Conservation (phyloP, 2,329 filamentous ascomycete genomes). For the Colletotrichum sansevieriae region DNA sequence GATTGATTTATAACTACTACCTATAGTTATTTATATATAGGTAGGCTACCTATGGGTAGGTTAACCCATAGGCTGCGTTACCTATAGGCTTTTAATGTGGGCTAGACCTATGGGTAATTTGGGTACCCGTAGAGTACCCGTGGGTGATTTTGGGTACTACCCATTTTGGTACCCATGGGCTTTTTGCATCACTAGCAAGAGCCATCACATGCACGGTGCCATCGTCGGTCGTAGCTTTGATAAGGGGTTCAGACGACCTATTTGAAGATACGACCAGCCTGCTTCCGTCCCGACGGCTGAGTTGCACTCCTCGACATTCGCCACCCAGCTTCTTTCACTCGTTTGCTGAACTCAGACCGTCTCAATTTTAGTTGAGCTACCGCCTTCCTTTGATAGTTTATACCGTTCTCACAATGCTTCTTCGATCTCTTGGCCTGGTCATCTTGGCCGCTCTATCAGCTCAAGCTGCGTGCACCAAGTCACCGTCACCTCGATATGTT, state of each 20-base stretch:
- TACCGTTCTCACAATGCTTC: slow-evolving; percentile 18
- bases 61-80: too few species aligned
- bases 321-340: slow-evolving; percentile 11
- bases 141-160: too few species aligned
- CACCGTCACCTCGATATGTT: slow-evolving; percentile 47
- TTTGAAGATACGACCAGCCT: slow-evolving; percentile 8
- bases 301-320: neutral
- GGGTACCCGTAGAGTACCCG: too few species aligned
- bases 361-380: slow-evolving; percentile 15
- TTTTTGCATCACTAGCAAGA: too few species aligned
- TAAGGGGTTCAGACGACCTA: neutral
- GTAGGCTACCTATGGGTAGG: too few species aligned
- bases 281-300: neutral
- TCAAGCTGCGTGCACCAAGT: slow-evolving; percentile 8
- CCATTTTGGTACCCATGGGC: too few species aligned
- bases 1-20: too few species aligned
- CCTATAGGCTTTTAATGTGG: too few species aligned
- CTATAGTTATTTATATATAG: too few species aligned
- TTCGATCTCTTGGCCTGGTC: slow-evolving; percentile 24
- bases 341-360: slow-evolving; percentile 8
- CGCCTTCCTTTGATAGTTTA: slow-evolving; percentile 23
- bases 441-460: slow-evolving; percentile 22
- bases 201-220: too few species aligned
- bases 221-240: too few species aligned
- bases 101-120: too few species aligned